These are phyloP conservation scores for Tulasnella sp. DNA, from an alignment of 768 basidiomycete genomes.

Conservation along the genomic window DNA sequence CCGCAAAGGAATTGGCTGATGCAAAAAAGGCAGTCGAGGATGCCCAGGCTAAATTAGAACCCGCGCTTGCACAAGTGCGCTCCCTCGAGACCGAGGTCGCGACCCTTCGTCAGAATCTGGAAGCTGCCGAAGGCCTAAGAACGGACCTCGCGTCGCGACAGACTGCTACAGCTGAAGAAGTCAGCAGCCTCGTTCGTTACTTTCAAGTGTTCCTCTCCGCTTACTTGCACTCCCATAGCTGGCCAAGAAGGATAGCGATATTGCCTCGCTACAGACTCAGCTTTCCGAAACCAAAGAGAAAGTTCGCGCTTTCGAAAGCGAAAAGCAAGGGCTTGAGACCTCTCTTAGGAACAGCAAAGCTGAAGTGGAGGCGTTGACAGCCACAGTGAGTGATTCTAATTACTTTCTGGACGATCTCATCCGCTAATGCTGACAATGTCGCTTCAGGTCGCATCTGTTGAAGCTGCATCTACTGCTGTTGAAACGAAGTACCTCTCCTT, in stretches of 20 bases:
- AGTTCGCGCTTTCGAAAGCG: not conserved
- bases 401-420: too few species aligned
- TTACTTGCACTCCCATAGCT: not conserved
- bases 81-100: slow-evolving; percentile 10
- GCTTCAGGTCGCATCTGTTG: not conserved
- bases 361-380: not conserved
- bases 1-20: not conserved
- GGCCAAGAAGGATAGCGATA: not conserved
- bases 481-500: slow-evolving; percentile 1
- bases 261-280: slow-evolving; percentile 1
- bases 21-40: slow-evolving; percentile 17
- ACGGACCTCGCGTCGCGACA: slow-evolving; percentile 12
- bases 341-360: slow-evolving; percentile 2
- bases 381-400: not conserved
- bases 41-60: slow-evolving; percentile 4
- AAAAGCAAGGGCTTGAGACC: not conserved
- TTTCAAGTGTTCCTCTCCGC: not conserved
- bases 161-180: not conserved
- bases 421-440: too few species aligned
- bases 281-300: slow-evolving; percentile 1
- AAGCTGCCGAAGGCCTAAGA: not conserved
- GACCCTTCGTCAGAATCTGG: not conserved
- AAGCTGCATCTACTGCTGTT: not conserved
- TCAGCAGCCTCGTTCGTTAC: not conserved
- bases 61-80: not conserved